Evolutionary conservation across 192 early-diverging fungal genomes (phyloP).

Genomic region (Rhizophagus sp.): DNA sequence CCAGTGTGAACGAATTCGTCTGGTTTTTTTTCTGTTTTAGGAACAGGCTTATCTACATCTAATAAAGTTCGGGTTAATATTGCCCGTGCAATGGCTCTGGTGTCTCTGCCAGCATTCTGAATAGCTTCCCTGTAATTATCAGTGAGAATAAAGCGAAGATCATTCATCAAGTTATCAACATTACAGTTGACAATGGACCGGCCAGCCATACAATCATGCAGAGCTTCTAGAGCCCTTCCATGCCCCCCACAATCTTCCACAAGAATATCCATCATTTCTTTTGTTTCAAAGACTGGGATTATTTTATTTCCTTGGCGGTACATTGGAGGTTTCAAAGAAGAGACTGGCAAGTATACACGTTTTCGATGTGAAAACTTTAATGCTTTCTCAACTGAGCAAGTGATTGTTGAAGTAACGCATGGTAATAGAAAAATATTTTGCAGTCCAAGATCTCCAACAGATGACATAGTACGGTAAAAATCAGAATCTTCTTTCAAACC

Average conservation of each 20-base stretch:
- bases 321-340: slow-evolving; percentile 4
- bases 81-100: background rate
- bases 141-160: slow-evolving; percentile 26
- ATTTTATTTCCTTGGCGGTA: background rate
- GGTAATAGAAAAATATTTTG: slow-evolving; percentile 1
- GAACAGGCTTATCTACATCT: background rate
- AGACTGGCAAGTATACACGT: slow-evolving; percentile 26
- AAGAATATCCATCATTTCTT: slow-evolving; percentile 35
- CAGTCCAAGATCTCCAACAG: slow-evolving; percentile 4
- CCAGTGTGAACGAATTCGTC: background rate
- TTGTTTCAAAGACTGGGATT: background rate
- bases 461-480: slow-evolving; percentile 17
- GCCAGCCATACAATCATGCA: slow-evolving; percentile 2
- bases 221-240: slow-evolving; percentile 37
- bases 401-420: slow-evolving; percentile 22
- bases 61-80: background rate
- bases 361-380: slow-evolving; percentile 24
- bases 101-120: background rate
- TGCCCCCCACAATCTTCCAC: slow-evolving; percentile 38
- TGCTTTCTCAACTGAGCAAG: slow-evolving; percentile 20
- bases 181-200: slow-evolving; percentile 17
- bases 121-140: slow-evolving; percentile 27
- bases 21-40: background rate
- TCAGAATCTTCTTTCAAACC: slow-evolving; percentile 24
- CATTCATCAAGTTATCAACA: slow-evolving; percentile 33